Evolutionary conservation across 768 basidiomycete genomes (phyloP), one percentile per base, ranked within the genome.

Genomic region (Rhizopogon sp.): DNA sequence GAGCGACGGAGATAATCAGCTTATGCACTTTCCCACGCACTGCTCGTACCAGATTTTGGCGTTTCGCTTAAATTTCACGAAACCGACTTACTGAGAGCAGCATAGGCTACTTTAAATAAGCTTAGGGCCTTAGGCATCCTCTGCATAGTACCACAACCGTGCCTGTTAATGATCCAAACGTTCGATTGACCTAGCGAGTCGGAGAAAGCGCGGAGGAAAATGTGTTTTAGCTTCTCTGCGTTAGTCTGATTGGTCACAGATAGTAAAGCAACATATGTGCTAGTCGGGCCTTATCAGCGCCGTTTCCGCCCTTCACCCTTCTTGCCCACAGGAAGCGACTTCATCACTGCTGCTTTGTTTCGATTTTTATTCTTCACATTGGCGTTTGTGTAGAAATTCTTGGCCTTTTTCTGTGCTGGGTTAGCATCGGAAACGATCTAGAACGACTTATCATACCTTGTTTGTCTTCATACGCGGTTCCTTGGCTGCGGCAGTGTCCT

Each of bases 361-460:
- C 89, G 83, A 59, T 83, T 90, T 70, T 88, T 92, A 71, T 92
- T 93, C 76, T 93, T 93, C 59, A 93, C 90, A 59, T 93, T 93
- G 5, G 88, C 81, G 40, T 67, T 79, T 3, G 85, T 82, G 74
- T 91, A 97, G 75, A 93, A 98, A 74, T 98, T 98, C 54, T 79
- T 77, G 9, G 90, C 83, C 72, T 90, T 93, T 76, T 85, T 87
- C 93, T 92, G 64, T 17, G 35, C 58, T 46, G 52, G 17, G 3
- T 63, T 29, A 67, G 54, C 11, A 13, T 43, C 41, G 56, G 29
- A 29, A 17, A 43, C 42, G 56, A 0, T 20, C 16, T 11, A 35
- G 13, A 54, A 31, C 10, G 39, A 56, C 7, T 33, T 43, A 39
- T 1, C 58, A 41, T 67, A 87, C 90, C 76, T 99, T 99, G 78